Percentiles rank a stretch among this genome's conserved stretches.
These are phyloP conservation scores for Friedmanniomyces simplex DNA, from an alignment of 495 filamentous ascomycete species.

Conservation along the genomic window DNA sequence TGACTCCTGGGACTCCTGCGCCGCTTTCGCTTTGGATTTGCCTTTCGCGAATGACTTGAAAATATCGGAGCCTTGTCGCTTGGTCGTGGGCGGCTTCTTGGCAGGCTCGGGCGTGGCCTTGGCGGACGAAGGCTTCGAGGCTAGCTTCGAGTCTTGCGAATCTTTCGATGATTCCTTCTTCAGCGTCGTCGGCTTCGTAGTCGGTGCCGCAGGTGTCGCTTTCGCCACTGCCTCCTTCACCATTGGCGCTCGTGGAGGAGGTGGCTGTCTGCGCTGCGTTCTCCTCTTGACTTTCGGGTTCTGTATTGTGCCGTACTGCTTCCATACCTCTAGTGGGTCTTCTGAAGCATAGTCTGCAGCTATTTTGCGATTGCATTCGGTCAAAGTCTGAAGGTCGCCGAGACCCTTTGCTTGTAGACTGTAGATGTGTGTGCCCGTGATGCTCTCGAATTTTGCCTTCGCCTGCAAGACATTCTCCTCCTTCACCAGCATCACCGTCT, in stretches of 20 bases:
- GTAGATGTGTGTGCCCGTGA: constrained; percentile 76
- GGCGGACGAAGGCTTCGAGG: constrained; percentile 23
- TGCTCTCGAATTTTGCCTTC: constrained; percentile 55
- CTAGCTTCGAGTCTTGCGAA: constrained; percentile 10
- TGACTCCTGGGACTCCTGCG: constrained; percentile 19
- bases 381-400: constrained; percentile 66
- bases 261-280: constrained; percentile 29
- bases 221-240: constrained; percentile 6
- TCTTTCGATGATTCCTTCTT: constrained; percentile 12
- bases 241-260: constrained; percentile 12
- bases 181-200: background rate
- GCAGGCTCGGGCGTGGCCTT: constrained; percentile 25
- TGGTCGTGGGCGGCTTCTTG: constrained; percentile 28
- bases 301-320: constrained; percentile 57
- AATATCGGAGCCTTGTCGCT: constrained; percentile 55
- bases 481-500: constrained; percentile 58
- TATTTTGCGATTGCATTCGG: constrained; percentile 54
- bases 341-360: constrained; percentile 43
- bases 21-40: constrained; percentile 42
- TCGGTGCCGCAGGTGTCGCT: background rate
- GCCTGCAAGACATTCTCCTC: constrained; percentile 71
- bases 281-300: constrained; percentile 55
- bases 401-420: constrained; percentile 63
- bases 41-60: constrained; percentile 81
- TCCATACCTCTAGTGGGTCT: constrained; percentile 50